A percentile compares a stretch with the other conserved stretches of the same genome.
Evolutionary conservation across 2,329 filamentous ascomycete genomes (phyloP).

Genomic region (Fonsecaea pugnacius): DNA sequence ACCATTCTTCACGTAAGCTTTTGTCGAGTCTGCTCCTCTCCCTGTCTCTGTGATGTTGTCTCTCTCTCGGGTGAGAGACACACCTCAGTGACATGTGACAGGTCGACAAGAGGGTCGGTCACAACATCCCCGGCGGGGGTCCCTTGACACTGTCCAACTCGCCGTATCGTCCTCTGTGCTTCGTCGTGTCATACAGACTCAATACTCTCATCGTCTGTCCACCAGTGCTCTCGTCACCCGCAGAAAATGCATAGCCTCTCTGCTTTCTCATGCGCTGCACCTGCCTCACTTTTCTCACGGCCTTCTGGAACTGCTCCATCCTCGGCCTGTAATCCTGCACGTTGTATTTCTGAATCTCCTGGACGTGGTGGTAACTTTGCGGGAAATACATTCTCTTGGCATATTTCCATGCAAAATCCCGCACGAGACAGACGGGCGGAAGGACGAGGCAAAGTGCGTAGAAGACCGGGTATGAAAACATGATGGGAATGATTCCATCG

Average conservation of each 20-base stretch:
- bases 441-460: constrained; percentile 87
- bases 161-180: constrained; percentile 86
- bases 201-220: constrained; percentile 80
- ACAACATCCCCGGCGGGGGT: constrained; percentile 1
- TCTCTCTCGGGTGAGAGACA: not conserved
- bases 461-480: constrained; percentile 83
- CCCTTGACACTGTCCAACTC: constrained; percentile 73
- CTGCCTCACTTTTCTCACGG: constrained; percentile 95
- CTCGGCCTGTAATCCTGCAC: constrained; percentile 97
- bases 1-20: not conserved
- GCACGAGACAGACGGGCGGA: constrained; percentile 77
- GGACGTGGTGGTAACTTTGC: constrained; percentile 95
- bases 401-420: constrained; percentile 97
- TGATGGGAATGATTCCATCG: constrained; percentile 75
- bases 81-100: too few species aligned
- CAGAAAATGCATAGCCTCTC: constrained; percentile 95
- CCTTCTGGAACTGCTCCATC: constrained; percentile 99
- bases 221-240: constrained; percentile 78
- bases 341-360: constrained; percentile 99
- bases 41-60: not conserved
- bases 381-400: constrained; percentile 96
- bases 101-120: not conserved
- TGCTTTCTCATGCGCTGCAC: constrained; percentile 99
- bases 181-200: constrained; percentile 97
- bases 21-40: not conserved